Base-by-base conservation (phyloP, 805 yeast species). In the Cyberlindnera lachancei region DNA sequence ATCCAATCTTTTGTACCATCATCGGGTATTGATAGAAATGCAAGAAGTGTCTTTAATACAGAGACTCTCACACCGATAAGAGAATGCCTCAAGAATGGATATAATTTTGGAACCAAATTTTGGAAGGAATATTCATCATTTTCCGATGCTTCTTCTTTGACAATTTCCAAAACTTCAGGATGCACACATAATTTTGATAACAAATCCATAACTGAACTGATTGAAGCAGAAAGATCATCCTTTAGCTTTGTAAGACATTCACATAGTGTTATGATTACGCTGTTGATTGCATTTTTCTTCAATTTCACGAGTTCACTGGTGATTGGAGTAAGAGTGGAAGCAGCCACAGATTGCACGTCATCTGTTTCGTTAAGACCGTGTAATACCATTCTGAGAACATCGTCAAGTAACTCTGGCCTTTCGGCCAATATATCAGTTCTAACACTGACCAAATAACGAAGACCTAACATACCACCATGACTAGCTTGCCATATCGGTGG, bases 301-400 rank as follows among this genome's bases (percentile, higher is more conserved):
- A 80, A 60, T 23, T 68, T 63, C n/a, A 88, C 88, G 55, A 90
- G 85, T 42, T 85, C 84, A n/a, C 70, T 65, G 2, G 95, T 87
- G 29, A 92, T 84, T 4, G 98, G 98, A 0, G 90, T 68, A 32
- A 92, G 62, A 1, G 95, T 86, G 3, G 95, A 82, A 1, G 98
- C 97, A 16, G 95, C 87, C 28, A 90, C 96, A 7, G 96, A 87
- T 55, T 94, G 96, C 17, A 92, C 97, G 54, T 92, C 99, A 46
- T 87, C 94, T 34, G 75, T 68, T 39, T 69, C 73, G 41, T 76
- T 78, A 29, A 92, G 61, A 4, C 96, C 95, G 57, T 83, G 85
- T 26, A 92, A 63, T 1, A 92, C 97, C 71, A 92, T 83, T 26
- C 75, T 67, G 4, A 88, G 78, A 1, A 88, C 87, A 33, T 72